A percentile compares a stretch with the other conserved stretches of the same genome.
Conservation (phyloP, 805 yeast species). For the Saccharomycopsis capsularis region DNA sequence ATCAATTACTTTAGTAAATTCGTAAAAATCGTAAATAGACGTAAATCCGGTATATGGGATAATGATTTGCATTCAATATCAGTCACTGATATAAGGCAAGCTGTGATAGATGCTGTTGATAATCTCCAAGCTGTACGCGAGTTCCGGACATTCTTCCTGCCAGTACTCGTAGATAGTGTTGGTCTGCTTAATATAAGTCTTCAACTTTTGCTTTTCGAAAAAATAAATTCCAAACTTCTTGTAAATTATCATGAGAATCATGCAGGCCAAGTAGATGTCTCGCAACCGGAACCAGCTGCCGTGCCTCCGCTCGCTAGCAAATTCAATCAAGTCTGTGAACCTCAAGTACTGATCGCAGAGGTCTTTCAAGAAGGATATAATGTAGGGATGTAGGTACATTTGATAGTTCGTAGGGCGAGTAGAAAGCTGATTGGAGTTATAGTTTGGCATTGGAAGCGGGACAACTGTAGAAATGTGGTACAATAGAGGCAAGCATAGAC, state of each 20-base stretch:
- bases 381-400: constrained; percentile 12
- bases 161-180: constrained; percentile 15
- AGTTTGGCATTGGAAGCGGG: constrained; percentile 17
- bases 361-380: constrained; percentile 14
- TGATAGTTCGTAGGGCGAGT: constrained; percentile 11
- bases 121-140: constrained; percentile 7
- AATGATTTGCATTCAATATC: not conserved
- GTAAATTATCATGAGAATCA: constrained; percentile 18
- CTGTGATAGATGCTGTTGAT: constrained; percentile 11
- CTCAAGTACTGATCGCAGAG: constrained; percentile 17
- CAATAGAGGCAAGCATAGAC: constrained; percentile 18
- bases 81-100: constrained; percentile 15
- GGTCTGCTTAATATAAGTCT: constrained; percentile 7
- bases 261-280: constrained; percentile 17
- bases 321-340: constrained; percentile 16
- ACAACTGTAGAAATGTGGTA: constrained; percentile 17
- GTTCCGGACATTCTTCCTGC: constrained; percentile 17
- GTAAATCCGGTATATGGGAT: no score
- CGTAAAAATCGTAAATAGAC: no score
- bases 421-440: constrained; percentile 1
- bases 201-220: constrained; percentile 11
- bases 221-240: constrained; percentile 20
- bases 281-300: constrained; percentile 21
- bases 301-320: constrained; percentile 21
- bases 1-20: no score